Base-by-base conservation (phyloP, 805 yeast genomes). In the Kodamaea lidongshanica region DNA sequence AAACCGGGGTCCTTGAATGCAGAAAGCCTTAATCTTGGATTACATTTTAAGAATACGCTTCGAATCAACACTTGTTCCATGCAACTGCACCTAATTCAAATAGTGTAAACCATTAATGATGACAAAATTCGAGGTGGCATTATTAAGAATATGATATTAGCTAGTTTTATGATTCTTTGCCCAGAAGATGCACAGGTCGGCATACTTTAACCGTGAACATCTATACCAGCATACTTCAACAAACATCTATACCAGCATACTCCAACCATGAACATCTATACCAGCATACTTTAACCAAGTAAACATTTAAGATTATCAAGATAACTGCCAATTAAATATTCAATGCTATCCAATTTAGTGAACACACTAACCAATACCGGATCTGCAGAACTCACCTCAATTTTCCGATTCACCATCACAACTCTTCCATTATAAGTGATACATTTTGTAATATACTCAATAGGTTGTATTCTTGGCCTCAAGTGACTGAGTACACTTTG, bases 301-400 rank as follows among this genome's bases (percentile, higher is more conserved):
- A 38, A 34, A 15, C 34, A 28, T 25, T 34, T 30, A 19, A 42
- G 30, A 26, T 40, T 44, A 10, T 44, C 50, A 16, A 51, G 28
- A 19, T 46, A 61, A 24, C 64, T 55, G 35, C 60, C 47, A 13
- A 70, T 53, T 28, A 66, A 52, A 35, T 67, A 67, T 46, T 79
- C 84, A 23, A 80, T 53, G 25, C 78, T 71, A 33, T 70, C 79
- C 37, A 81, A 57, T 44, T 80, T 80, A 4, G 81, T 70, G 39
- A 74, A 67, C 2, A 78, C 68, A 28, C 80, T 72, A 21, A 79
- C 60, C 31, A 81, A 50, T 6, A 73, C 65, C 3, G 88, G 88
- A 44, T 81, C 89, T 14, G 81, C 77, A 3, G 79, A 70, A 16
- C 74, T 66, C 3, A 77, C 75, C 35, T 74, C 75, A 13, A 77